A percentile compares a stretch with the other conserved stretches of the same genome.
Conservation (phyloP, 768 basidiomycete genomes). For the Agrocybe praecox region DNA sequence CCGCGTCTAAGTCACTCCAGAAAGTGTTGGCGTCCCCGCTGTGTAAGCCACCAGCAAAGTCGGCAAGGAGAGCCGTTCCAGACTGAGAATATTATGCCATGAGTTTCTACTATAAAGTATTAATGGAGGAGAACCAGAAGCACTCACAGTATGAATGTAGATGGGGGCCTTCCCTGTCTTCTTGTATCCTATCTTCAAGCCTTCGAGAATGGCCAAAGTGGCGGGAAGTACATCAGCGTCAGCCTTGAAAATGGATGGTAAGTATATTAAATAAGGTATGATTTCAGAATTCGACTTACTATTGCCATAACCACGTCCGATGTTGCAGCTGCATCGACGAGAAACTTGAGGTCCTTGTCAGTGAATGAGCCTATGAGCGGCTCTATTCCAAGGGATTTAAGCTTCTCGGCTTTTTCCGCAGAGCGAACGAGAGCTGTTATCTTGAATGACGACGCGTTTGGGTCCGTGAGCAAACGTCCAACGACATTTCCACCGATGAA, state of each 20-base stretch:
- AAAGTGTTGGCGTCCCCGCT: slow-evolving; percentile 22
- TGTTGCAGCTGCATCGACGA: slow-evolving; percentile 42
- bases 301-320: slow-evolving; percentile 38
- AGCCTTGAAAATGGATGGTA: too few species aligned
- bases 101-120: not conserved
- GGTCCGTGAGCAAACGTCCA: slow-evolving; percentile 37
- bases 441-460: slow-evolving; percentile 32
- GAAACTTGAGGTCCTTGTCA: slow-evolving; percentile 30
- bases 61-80: slow-evolving; percentile 34
- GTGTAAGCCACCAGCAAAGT: slow-evolving; percentile 38
- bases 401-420: slow-evolving; percentile 43
- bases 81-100: not conserved
- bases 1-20: slow-evolving; percentile 45
- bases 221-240: slow-evolving; percentile 44
- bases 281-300: too few species aligned
- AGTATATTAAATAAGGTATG: too few species aligned
- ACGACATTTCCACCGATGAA: slow-evolving; percentile 50
- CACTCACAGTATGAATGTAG: slow-evolving; percentile 58
- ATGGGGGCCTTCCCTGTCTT: slow-evolving; percentile 42
- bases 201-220: slow-evolving; percentile 48
- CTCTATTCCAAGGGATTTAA: slow-evolving; percentile 35
- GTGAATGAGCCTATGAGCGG: slow-evolving; percentile 42
- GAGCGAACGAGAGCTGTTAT: slow-evolving; percentile 47
- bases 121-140: too few species aligned
- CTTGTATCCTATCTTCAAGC: slow-evolving; percentile 46